A percentile compares a stretch with the other conserved stretches of the same genome.
Conservation (phyloP, 192 early-diverging fungal genomes). For the Backusella parvicylindrica region DNA sequence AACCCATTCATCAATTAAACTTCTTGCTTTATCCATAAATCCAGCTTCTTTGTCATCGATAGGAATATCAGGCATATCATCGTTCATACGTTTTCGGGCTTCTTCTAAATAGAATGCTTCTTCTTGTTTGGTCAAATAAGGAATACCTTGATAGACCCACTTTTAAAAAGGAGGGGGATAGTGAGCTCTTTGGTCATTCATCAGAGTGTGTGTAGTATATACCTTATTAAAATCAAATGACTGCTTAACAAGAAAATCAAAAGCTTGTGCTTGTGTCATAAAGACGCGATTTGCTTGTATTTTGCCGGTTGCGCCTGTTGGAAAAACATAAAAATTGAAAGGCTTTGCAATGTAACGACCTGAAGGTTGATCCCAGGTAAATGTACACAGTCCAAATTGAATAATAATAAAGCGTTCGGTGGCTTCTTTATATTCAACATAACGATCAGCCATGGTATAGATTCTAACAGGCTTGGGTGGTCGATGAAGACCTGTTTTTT, state of each 20-base stretch:
- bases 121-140: slow-evolving; percentile 53
- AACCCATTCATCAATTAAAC: slow-evolving; percentile 42
- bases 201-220: neutral
- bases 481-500: slow-evolving; percentile 17
- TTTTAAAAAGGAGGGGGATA: neutral
- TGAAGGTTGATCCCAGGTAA: slow-evolving; percentile 48
- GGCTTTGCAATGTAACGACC: slow-evolving; percentile 52
- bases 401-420: slow-evolving; percentile 45
- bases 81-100: slow-evolving; percentile 12
- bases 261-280: slow-evolving; percentile 42
- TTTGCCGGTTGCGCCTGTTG: slow-evolving; percentile 35
- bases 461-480: slow-evolving; percentile 7
- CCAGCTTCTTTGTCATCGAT: slow-evolving; percentile 47
- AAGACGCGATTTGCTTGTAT: slow-evolving; percentile 48
- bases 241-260: slow-evolving; percentile 54
- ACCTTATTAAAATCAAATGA: slow-evolving; percentile 67
- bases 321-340: slow-evolving; percentile 69
- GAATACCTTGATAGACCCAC: slow-evolving; percentile 50
- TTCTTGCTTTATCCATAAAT: slow-evolving; percentile 40
- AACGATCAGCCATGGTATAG: slow-evolving; percentile 50
- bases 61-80: slow-evolving; percentile 39
- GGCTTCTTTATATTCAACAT: slow-evolving; percentile 39
- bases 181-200: neutral
- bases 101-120: slow-evolving; percentile 34
- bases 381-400: slow-evolving; percentile 64